Evolutionary conservation across 1,284 basidiomycete genomes (phyloP).

Genomic region (Leccinum huronense): DNA sequence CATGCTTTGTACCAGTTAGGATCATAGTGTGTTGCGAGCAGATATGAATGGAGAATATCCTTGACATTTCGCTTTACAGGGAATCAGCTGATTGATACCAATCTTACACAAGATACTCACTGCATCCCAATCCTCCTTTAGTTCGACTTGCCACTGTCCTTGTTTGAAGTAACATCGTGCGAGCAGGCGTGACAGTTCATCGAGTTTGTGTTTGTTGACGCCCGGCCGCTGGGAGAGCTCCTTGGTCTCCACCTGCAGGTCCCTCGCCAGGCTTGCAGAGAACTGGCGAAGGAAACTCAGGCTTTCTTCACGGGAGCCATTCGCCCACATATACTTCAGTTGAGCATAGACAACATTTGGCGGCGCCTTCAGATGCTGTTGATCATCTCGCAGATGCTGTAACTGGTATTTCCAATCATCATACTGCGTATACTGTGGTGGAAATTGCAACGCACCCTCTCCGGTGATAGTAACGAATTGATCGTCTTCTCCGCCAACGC

Average conservation of each 20-base stretch:
- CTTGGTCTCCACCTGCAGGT: conserved; percentile 64
- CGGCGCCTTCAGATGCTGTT: conserved; percentile 76
- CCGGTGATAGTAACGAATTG: conserved; percentile 80
- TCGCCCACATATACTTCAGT: conserved; percentile 96
- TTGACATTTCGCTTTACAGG: conserved; percentile 66
- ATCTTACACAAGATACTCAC: conserved; percentile 46
- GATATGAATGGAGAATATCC: conserved; percentile 84
- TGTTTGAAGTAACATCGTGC: conserved; percentile 97
- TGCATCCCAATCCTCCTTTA: conserved; percentile 77
- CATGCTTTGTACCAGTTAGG: conserved; percentile 98
- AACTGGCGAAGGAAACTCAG: conserved; percentile 87
- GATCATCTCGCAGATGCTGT: conserved; percentile 44
- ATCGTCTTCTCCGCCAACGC: conserved; percentile 96
- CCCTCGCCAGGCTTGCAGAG: conserved; percentile 71
- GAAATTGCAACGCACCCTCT: conserved; percentile 43
- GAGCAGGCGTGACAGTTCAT: conserved; percentile 84
- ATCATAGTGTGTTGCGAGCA: conserved; percentile 89
- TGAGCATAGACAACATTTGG: conserved; percentile 98
- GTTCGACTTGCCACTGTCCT: conserved; percentile 89
- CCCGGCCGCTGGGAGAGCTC: conserved; percentile 46
- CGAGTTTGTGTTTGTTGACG: conserved; percentile 62
- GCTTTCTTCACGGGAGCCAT: conserved; percentile 75
- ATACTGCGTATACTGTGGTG: conserved; percentile 6
- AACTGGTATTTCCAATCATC: conserved; percentile 26
- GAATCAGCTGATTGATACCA: conserved; percentile 13